Conservation (phyloP, 2,329 filamentous ascomycete genomes). For the Diaporthe aspalathi region DNA sequence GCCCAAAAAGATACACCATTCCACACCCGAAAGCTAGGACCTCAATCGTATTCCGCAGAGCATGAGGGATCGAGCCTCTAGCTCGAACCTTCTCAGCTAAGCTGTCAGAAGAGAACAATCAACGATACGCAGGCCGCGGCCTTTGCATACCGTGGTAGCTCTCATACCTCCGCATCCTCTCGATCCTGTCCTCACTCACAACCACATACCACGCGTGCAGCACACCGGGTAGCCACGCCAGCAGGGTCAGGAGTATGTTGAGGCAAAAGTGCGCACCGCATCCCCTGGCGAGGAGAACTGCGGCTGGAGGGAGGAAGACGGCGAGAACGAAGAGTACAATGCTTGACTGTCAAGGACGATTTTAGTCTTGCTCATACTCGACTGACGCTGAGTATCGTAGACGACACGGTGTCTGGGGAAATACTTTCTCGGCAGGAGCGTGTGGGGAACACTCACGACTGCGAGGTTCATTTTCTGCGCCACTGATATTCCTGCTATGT, state of each 20-base stretch:
- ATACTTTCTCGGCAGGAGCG: too few species aligned
- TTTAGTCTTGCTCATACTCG: neutral
- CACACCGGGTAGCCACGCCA: constrained; percentile 25
- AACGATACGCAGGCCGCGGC: constrained; percentile 26
- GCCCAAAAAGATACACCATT: too few species aligned
- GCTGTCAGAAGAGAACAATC: neutral
- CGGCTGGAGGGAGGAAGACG: constrained; percentile 23
- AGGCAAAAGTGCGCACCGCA: constrained; percentile 33
- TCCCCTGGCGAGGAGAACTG: constrained; percentile 19
- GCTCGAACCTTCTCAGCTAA: too few species aligned
- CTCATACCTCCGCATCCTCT: constrained; percentile 24
- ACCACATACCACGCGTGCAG: constrained; percentile 31
- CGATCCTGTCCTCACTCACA: constrained; percentile 24
- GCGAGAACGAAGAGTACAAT: constrained; percentile 31
- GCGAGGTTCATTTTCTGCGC: neutral
- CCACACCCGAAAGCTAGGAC: too few species aligned
- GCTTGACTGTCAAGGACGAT: neutral
- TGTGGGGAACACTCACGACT: neutral
- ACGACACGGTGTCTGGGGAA: neutral
- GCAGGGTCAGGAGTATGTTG: constrained; percentile 31
- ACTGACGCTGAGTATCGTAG: neutral
- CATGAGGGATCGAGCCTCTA: too few species aligned
- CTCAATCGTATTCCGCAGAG: too few species aligned
- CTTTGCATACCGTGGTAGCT: constrained; percentile 12
- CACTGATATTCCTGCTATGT: too few species aligned